phyloP scores from a whole-genome alignment of 768 basidiomycete species.

The Tephrocybe sp. region DNA sequence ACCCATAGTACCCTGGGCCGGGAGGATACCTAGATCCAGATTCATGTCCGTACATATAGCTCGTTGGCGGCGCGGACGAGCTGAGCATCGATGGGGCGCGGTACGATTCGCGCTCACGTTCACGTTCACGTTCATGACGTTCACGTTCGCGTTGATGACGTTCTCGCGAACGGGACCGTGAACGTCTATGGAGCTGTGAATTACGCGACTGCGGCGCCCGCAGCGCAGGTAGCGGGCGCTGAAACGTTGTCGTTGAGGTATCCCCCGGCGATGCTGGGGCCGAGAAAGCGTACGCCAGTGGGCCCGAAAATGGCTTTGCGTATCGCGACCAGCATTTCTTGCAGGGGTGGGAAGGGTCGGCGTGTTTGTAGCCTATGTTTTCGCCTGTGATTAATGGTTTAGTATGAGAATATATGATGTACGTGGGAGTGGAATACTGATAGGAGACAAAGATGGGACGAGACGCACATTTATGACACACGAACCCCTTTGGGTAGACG shows the following conservation, averaged over 20 bases:
- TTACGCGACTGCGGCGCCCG: slow-evolving; percentile 23
- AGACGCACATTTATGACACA: slow-evolving; percentile 65
- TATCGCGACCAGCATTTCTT: slow-evolving; percentile 74
- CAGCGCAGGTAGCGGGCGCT: slow-evolving; percentile 34
- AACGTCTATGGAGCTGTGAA: slow-evolving; percentile 14
- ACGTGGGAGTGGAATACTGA: neutral
- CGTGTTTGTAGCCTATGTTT: slow-evolving; percentile 73
- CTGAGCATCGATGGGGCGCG: too few relatives aligned
- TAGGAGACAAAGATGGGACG: neutral
- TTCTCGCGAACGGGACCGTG: neutral
- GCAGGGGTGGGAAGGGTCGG: slow-evolving; percentile 67
- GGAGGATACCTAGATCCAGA: neutral
- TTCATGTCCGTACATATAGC: neutral
- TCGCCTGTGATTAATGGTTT: slow-evolving; percentile 38
- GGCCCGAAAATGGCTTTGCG: slow-evolving; percentile 56
- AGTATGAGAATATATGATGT: slow-evolving; percentile 1
- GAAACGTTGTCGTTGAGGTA: slow-evolving; percentile 24
- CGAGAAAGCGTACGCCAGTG: slow-evolving; percentile 50
- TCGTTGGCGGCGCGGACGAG: neutral
- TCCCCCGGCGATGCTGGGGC: slow-evolving; percentile 5
- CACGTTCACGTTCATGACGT: too few relatives aligned
- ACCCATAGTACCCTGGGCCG: neutral
- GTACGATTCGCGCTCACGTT: too few relatives aligned
- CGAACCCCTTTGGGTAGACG: slow-evolving; percentile 63
- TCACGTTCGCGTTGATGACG: neutral